Evolutionary conservation across 1,139 yeast species (phyloP).

Genomic region (Kurtzmaniella quercitrusa): DNA sequence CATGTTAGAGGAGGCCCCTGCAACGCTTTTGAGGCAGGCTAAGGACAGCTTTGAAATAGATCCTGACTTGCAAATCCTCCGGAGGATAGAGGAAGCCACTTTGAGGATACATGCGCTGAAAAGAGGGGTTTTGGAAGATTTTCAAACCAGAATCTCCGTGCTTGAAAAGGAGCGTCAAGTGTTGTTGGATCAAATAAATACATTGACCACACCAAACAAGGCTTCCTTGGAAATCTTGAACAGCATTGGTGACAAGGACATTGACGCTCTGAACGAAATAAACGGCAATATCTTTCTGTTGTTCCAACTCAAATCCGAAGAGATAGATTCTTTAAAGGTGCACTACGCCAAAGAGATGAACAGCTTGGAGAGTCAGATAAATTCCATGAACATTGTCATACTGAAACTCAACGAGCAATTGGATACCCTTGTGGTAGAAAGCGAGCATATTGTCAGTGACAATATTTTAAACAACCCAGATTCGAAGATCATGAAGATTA

Average conservation of each 20-base stretch:
- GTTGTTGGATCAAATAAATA: conserved; percentile 21
- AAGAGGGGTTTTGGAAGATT: conserved; percentile 19
- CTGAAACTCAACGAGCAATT: conserved; percentile 33
- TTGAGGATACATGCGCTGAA: conserved; percentile 23
- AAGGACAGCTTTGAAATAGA: conserved; percentile 48
- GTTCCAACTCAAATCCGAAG: conserved; percentile 23
- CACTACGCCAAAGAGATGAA: conserved; percentile 53
- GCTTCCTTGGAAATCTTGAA: conserved; percentile 12
- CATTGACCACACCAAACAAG: conserved; percentile 10
- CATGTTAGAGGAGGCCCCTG: conserved; percentile 32
- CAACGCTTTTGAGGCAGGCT: conserved; percentile 34
- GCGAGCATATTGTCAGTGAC: conserved; percentile 20
- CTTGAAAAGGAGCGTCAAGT: conserved; percentile 15
- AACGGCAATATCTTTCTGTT: conserved; percentile 24
- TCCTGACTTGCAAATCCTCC: conserved; percentile 49
- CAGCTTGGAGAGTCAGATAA: conserved; percentile 50
- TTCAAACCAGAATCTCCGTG: conserved; percentile 17
- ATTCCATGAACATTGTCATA: conserved; percentile 41
- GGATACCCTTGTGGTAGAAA: conserved; percentile 18
- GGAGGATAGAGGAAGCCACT: conserved; percentile 41
- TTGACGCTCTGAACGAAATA: background rate
- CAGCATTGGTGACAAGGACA: conserved; percentile 4
- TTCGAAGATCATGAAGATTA: conserved; percentile 35
- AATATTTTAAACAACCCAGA: conserved; percentile 26
- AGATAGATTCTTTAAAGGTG: conserved; percentile 48